phyloP scores from a whole-genome alignment of 768 basidiomycete species.

The Suillus americanus region DNA sequence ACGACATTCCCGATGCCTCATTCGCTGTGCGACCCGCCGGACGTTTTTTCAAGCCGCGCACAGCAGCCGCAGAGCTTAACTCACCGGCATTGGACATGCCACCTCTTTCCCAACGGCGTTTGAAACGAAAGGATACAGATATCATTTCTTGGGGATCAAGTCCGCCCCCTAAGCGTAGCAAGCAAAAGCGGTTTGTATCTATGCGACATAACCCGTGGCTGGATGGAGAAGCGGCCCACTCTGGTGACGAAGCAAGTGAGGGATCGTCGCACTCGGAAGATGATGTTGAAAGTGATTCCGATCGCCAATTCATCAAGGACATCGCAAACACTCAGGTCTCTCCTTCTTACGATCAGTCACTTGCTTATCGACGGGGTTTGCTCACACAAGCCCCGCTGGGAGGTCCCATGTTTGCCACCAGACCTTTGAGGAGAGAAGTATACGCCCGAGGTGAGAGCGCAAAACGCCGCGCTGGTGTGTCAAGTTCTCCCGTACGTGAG shows the following conservation, averaged over 20 bases:
- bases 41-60: conserved; percentile 26
- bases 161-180: conserved; percentile 18
- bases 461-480: conserved; percentile 33
- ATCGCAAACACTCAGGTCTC: conserved; percentile 66
- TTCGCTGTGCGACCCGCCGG: conserved; percentile 46
- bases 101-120: conserved; percentile 30
- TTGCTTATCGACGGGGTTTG: conserved; percentile 69
- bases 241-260: conserved; percentile 74
- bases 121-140: conserved; percentile 30
- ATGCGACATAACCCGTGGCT: conserved; percentile 47
- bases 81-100: conserved; percentile 33
- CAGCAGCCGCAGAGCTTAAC: conserved; percentile 18
- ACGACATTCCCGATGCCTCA: conserved; percentile 37
- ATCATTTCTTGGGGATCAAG: conserved; percentile 17
- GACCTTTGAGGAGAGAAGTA: conserved; percentile 45
- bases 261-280: conserved; percentile 59
- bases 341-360: conserved; percentile 70
- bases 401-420: conserved; percentile 54
- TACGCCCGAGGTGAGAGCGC: conserved; percentile 38
- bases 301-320: conserved; percentile 64
- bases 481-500: conserved; percentile 62
- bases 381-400: conserved; percentile 61
- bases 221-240: conserved; percentile 73
- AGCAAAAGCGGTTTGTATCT: conserved; percentile 27
- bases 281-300: conserved; percentile 60